phyloP scores from a whole-genome alignment of 2,329 filamentous ascomycete species.

The Exophiala mesophila region DNA sequence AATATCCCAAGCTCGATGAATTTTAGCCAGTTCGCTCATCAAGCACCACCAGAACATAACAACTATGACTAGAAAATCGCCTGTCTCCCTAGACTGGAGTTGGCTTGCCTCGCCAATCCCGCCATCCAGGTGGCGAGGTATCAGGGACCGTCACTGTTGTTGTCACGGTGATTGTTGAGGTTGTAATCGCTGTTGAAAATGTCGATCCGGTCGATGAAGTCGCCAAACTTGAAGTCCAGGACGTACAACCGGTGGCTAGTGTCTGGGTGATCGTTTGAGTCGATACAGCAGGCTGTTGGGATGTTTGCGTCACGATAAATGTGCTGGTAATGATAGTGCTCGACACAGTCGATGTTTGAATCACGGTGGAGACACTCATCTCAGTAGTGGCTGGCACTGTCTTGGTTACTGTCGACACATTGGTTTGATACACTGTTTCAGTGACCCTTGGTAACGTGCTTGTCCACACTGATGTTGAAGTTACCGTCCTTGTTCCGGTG shows the following conservation, averaged over 20 bases:
- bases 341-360: background rate
- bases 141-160: too few relatives aligned
- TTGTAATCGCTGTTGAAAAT: background rate
- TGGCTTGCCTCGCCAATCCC: too few relatives aligned
- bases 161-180: background rate
- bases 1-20: too few relatives aligned
- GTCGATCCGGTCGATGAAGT: background rate
- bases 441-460: too few relatives aligned
- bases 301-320: background rate
- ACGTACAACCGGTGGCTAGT: background rate
- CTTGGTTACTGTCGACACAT: background rate
- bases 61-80: too few relatives aligned
- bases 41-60: too few relatives aligned
- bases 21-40: too few relatives aligned
- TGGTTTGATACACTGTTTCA: too few relatives aligned
- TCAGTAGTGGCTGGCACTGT: background rate
- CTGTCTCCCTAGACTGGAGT: too few relatives aligned
- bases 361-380: background rate
- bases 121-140: too few relatives aligned
- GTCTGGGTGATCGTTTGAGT: background rate
- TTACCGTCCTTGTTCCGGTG: too few relatives aligned
- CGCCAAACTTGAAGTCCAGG: background rate
- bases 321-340: background rate
- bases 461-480: too few relatives aligned
- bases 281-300: background rate